A percentile compares a stretch with the other conserved stretches of the same genome.
phyloP scores from a whole-genome alignment of 2,329 filamentous ascomycete genomes.

The Botrytis sinoallii region DNA sequence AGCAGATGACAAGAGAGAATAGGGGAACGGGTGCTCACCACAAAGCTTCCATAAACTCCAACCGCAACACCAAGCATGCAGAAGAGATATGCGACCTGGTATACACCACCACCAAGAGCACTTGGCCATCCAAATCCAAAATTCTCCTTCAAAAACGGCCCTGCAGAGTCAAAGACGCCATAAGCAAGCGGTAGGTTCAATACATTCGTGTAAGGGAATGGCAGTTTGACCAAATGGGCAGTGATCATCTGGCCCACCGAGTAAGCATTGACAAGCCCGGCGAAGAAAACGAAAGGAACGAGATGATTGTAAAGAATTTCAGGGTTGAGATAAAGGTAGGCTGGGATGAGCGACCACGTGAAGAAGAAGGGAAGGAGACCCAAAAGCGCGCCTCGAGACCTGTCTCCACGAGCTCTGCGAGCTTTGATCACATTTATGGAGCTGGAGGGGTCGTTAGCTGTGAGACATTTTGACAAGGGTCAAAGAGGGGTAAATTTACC shows the following conservation, averaged over 20 bases:
- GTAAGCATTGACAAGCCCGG: constrained; percentile 89
- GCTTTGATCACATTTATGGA: constrained; percentile 81
- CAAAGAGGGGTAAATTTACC: constrained; percentile 37
- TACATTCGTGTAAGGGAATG: constrained; percentile 89
- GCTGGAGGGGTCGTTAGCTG: constrained; percentile 41
- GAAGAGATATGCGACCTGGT: constrained; percentile 90
- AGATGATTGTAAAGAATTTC: constrained; percentile 78
- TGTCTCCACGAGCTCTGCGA: constrained; percentile 70
- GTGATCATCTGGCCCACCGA: constrained; percentile 94
- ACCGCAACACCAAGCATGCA: constrained; percentile 78
- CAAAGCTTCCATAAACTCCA: constrained; percentile 95
- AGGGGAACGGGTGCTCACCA: constrained; percentile 48
- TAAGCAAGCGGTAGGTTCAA: constrained; percentile 73
- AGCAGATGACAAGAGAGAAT: neutral
- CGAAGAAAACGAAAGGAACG: constrained; percentile 85
- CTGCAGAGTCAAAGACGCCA: constrained; percentile 77
- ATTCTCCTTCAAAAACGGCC: constrained; percentile 61
- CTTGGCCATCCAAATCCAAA: constrained; percentile 68
- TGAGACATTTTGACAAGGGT: constrained; percentile 29
- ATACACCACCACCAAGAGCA: constrained; percentile 70
- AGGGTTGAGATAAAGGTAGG: constrained; percentile 83
- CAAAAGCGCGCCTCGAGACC: constrained; percentile 69
- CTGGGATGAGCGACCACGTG: constrained; percentile 72
- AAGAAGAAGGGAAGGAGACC: constrained; percentile 79
- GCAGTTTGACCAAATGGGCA: constrained; percentile 82